Evolutionary conservation across 2,329 filamentous ascomycete species (phyloP), one percentile per base, ranked within the genome.

Genomic region (Cladosporium colombiae): DNA sequence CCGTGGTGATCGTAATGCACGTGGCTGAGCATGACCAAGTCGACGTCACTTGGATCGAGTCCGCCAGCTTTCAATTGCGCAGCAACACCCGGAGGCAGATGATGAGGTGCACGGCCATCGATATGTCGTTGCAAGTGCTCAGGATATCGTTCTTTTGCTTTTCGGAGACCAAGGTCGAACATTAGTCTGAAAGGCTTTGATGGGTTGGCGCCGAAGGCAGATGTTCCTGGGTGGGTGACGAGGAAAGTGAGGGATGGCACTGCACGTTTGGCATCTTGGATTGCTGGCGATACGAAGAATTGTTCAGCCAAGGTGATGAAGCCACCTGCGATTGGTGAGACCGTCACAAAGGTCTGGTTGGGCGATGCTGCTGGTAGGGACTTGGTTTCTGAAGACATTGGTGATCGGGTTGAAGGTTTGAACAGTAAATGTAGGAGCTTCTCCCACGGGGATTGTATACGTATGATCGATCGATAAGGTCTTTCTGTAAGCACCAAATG

Each of bases 1-100:
- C 85, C 86, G 44, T 83, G 78, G 67, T 87, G 85, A 69, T 88
- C 85, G 79, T 83, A 86, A 69, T 88, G 85, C 1, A 75, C 74
- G 66, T 88, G 85, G 68, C 81, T 83, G 1, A 85, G 72, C 8
- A 87, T 75, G 5, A 84, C 76, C 6, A 75, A 73, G 63, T 82
- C 72, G 16, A 82, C 73, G 8, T 77, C 74, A 10, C 66, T 66
- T 1, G 79, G 75, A 5, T 73, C 66, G 1, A 82, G 62, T 1
- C 77, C 78, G 5, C 80, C 80, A 7, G 63, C 57, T 27, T 57
- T 67, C 66, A 58, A 73, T 71, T 46, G 85, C 69, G 73, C 78
- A 6, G 78, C 78, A 16, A 80, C 80, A 65, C 84, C 83, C 0
- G 82, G 82, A 2, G 74, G 72, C 1, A 79, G 77, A 21, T 72